These are phyloP conservation scores for Lithospermum erythrorhizon DNA, from an alignment of 257 asterid species.

Conservation along the genomic window DNA sequence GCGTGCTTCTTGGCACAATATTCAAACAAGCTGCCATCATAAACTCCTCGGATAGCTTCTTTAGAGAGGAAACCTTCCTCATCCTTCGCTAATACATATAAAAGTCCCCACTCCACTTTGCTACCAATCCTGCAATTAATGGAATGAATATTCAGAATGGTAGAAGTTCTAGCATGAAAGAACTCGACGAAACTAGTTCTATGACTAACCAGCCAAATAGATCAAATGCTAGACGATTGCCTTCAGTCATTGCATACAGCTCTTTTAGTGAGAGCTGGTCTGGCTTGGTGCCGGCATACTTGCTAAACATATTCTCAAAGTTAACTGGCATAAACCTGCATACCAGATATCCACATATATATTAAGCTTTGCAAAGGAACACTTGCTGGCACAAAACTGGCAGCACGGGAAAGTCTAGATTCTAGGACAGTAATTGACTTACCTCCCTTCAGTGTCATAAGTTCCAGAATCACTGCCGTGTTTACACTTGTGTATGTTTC, in stretches of 20 bases:
- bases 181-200: background rate
- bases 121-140: conserved; percentile 34
- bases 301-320: conserved; percentile 79
- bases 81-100: conserved; percentile 63
- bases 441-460: conserved; percentile 83
- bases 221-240: conserved; percentile 48
- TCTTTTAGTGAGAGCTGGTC: conserved; percentile 67
- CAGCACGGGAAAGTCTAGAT: background rate
- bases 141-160: background rate
- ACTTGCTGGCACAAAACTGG: background rate
- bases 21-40: conserved; percentile 77
- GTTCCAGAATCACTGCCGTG: conserved; percentile 76
- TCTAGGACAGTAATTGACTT: background rate
- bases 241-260: conserved; percentile 69
- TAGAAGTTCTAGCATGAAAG: background rate
- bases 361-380: background rate
- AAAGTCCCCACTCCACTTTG: conserved; percentile 56
- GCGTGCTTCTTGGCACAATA: conserved; percentile 56
- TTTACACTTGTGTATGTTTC: conserved; percentile 64
- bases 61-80: conserved; percentile 65
- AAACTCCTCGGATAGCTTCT: conserved; percentile 76
- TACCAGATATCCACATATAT: background rate
- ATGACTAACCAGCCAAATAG: conserved; percentile 33
- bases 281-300: conserved; percentile 42
- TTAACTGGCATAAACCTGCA: conserved; percentile 46